Conservation (phyloP, 306 rosid species). For the Quercus variabilis region DNA sequence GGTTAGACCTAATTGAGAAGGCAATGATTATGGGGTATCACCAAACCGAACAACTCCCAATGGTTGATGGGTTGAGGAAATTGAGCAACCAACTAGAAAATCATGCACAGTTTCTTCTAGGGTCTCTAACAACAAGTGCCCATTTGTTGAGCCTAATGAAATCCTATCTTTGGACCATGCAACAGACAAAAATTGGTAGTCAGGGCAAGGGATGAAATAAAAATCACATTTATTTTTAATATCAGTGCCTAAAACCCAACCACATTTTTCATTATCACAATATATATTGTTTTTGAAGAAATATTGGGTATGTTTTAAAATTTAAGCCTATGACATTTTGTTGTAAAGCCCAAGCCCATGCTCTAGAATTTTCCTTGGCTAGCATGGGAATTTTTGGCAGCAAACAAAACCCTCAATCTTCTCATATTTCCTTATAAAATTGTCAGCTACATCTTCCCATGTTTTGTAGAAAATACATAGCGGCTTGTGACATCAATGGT, state of each 20-base stretch:
- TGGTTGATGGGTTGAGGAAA: neutral
- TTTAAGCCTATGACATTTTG: too few relatives aligned
- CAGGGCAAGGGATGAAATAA: neutral
- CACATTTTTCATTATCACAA: neutral
- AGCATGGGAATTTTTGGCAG: too few relatives aligned
- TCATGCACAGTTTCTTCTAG: neutral
- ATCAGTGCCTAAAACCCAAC: neutral
- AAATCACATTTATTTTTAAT: neutral
- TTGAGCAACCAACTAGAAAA: constrained; percentile 6
- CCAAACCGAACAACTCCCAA: neutral
- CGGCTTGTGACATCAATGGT: too few relatives aligned
- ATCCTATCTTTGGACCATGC: neutral
- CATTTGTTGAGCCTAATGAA: neutral
- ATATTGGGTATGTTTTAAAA: too few relatives aligned
- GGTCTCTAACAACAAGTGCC: neutral
- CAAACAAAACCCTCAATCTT: too few relatives aligned
- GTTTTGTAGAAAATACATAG: too few relatives aligned
- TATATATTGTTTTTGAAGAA: too few relatives aligned
- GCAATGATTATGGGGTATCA: neutral
- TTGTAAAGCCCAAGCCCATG: too few relatives aligned
- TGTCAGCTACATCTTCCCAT: too few relatives aligned
- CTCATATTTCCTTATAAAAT: too few relatives aligned
- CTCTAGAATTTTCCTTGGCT: too few relatives aligned
- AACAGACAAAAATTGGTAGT: neutral
- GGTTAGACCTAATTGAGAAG: neutral